Evolutionary conservation across 1,139 yeast species (phyloP).

Genomic region (Pichia sp.): DNA sequence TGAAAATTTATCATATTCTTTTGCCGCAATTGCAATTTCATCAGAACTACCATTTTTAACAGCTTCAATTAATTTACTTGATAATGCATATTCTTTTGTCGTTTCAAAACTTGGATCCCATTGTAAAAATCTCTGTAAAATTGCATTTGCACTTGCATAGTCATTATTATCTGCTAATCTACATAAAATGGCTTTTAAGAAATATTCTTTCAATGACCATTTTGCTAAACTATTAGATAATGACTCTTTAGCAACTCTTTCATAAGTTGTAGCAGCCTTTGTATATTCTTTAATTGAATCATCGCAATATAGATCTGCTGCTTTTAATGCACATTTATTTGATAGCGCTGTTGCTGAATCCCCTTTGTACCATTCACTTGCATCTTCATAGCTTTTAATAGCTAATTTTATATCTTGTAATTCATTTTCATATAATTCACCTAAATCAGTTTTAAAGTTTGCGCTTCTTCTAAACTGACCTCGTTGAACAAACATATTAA

Average conservation of each 20-base stretch:
- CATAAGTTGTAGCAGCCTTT: conserved; percentile 71
- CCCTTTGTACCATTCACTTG: conserved; percentile 93
- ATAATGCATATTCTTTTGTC: conserved; percentile 71
- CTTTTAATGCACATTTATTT: conserved; percentile 79
- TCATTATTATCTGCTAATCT: conserved; percentile 79
- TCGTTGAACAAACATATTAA: conserved; percentile 74
- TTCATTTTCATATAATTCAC: conserved; percentile 73
- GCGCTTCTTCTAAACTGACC: conserved; percentile 98
- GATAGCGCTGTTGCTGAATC: conserved; percentile 93
- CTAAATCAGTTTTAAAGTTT: conserved; percentile 85
- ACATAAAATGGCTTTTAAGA: conserved; percentile 76
- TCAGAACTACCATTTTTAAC: conserved; percentile 79
- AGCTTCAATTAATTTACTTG: conserved; percentile 60
- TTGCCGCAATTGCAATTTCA: conserved; percentile 65
- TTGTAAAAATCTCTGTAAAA: conserved; percentile 53
- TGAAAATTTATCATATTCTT: conserved; percentile 80
- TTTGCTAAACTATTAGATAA: conserved; percentile 69
- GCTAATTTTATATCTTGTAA: conserved; percentile 65
- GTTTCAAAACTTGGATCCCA: conserved; percentile 76
- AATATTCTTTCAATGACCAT: conserved; percentile 93
- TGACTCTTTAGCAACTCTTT: conserved; percentile 68
- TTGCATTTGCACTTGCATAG: conserved; percentile 75
- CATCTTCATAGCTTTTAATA: conserved; percentile 74
- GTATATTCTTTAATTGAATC: conserved; percentile 52
- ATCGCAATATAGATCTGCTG: conserved; percentile 85